Base-by-base conservation (phyloP, 306 rosid species). In the Glycyrrhiza uralensis region DNA sequence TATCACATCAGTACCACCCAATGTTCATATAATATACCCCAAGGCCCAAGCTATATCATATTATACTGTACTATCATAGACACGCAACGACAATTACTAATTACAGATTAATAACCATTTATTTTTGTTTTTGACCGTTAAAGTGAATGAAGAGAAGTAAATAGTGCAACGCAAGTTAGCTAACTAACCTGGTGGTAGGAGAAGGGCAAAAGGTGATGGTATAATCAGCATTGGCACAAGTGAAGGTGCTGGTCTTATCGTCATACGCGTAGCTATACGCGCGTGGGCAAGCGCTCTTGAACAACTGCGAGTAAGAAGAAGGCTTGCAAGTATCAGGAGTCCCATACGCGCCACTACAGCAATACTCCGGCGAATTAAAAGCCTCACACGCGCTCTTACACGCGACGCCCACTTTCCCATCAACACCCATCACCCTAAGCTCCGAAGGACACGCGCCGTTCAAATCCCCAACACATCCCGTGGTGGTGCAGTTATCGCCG, bases 311-410 rank as follows among this genome's bases (percentile, higher is more conserved):
- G 81, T 90, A 93, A 4, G 83, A 45, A 7, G 96, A 84, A 0
- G 98, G 96, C 71, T 85, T 80, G 81, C 98, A 93, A 1, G 90
- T 87, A 14, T 84, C 86, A 0, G 96, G 98, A 1, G 79, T 59
- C 0, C 55, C 81, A 2, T 81, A 90, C 75, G 88, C 87, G 71
- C 96, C 98, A 2, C 82, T 85, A 41, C 98, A 93, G 23, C 98
- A 93, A 29, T 90, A 93, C 78, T 86, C 72, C 3, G 95, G 85
- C 68, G 83, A 29, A 26, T 66, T 77, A 5, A 93, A 93, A 0
- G 96, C 98, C 47, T 78, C 96, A 13, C 98, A 93, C 69, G 98
- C 98, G 89, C 98, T 93, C 57, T 81, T 87, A 24, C 98, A 93
- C 45, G 96, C 83, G 3, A 86, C 94, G 0, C 77, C 72, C 5